A percentile compares a stretch with the other conserved stretches of the same genome.
phyloP scores from a whole-genome alignment of 129 eudicot species.

The Arctium lappa region DNA sequence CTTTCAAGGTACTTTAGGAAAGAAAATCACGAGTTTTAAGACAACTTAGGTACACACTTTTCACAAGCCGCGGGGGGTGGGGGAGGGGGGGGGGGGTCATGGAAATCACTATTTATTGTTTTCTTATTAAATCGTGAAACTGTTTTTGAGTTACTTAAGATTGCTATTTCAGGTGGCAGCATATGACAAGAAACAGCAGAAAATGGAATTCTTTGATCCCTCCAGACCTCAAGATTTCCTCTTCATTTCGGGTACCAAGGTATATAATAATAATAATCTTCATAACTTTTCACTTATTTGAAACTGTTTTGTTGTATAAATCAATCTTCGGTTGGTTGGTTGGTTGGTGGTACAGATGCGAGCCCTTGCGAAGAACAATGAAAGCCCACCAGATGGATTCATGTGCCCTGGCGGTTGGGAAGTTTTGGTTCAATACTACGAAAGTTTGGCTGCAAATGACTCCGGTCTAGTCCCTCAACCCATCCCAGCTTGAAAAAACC shows the following conservation, averaged over 20 bases:
- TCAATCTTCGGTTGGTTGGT: background rate
- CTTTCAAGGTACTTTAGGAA: conserved; percentile 67
- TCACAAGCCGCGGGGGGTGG: too few species aligned
- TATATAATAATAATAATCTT: conserved; percentile 14
- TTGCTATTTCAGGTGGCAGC: conserved; percentile 77
- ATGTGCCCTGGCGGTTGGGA: conserved; percentile 99
- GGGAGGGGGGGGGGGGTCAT: too few species aligned
- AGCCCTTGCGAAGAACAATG: conserved; percentile 81
- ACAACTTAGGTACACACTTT: too few species aligned
- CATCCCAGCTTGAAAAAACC: conserved; percentile 48
- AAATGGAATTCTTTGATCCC: conserved; percentile 95
- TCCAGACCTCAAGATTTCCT: conserved; percentile 86
- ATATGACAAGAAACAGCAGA: conserved; percentile 72
- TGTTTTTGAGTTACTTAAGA: background rate
- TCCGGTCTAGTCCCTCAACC: conserved; percentile 66
- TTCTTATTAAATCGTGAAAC: background rate
- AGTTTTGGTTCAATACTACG: conserved; percentile 88
- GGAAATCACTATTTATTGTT: background rate
- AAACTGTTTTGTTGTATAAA: background rate
- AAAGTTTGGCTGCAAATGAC: conserved; percentile 57
- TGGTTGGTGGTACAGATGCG: conserved; percentile 66
- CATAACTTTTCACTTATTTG: background rate
- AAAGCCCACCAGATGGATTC: conserved; percentile 94
- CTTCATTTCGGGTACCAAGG: conserved; percentile 98
- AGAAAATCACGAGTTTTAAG: background rate